Percentiles rank a stretch among this genome's conserved stretches.
phyloP scores from a whole-genome alignment of 176 grass and related monocot species.

The Cocos nucifera region DNA sequence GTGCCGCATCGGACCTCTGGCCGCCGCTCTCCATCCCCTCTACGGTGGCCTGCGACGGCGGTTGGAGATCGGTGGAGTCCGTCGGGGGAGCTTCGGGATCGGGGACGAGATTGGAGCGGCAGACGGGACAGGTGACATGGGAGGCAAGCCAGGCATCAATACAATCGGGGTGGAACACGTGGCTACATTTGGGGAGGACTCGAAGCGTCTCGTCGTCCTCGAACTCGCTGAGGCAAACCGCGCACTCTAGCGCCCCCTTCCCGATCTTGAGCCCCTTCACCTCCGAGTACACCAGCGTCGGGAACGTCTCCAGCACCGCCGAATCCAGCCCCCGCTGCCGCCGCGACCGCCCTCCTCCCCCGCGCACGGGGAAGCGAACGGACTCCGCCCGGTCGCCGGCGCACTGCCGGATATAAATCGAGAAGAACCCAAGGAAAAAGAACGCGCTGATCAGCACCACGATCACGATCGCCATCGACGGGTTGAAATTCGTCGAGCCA shows the following conservation, averaged over 20 bases:
- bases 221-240: slow-evolving; percentile 93
- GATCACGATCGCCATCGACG: slow-evolving; percentile 70
- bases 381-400: slow-evolving; percentile 3
- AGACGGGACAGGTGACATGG: slow-evolving; percentile 80
- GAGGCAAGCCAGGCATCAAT: slow-evolving; percentile 75
- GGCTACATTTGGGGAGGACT: slow-evolving; percentile 73
- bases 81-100: slow-evolving; percentile 5
- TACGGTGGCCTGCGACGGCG: too few relatives aligned
- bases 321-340: slow-evolving; percentile 44
- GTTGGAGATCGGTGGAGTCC: not conserved
- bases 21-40: too few relatives aligned
- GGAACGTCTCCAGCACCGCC: slow-evolving; percentile 47
- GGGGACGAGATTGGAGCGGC: slow-evolving; percentile 57
- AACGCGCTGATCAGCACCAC: slow-evolving; percentile 63
- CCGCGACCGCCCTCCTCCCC: slow-evolving; percentile 19
- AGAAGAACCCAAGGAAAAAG: slow-evolving; percentile 87
- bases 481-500: slow-evolving; percentile 18
- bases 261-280: slow-evolving; percentile 63
- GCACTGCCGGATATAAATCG: slow-evolving; percentile 73
- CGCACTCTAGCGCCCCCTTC: slow-evolving; percentile 79
- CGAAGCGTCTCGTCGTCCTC: slow-evolving; percentile 81
- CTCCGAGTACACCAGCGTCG: slow-evolving; percentile 73
- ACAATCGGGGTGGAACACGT: slow-evolving; percentile 91
- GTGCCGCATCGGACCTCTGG: too few relatives aligned
- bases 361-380: not conserved